A percentile compares a stretch with the other conserved stretches of the same genome.
These are phyloP conservation scores for Fraxinus sp. DNA, from an alignment of 305 asterid species.

Conservation along the genomic window DNA sequence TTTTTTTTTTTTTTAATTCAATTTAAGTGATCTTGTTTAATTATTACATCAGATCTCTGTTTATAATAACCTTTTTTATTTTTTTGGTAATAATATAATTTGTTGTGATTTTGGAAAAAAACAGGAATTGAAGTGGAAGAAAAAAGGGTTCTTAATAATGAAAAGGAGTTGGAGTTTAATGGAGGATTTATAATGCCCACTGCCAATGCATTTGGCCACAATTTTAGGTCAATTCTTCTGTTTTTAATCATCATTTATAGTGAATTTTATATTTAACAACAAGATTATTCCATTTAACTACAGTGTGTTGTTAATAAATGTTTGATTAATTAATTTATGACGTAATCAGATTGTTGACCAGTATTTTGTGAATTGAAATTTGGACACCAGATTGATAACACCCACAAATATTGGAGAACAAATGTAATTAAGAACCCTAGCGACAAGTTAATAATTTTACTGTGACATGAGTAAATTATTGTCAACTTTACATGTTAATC, in stretches of 20 bases:
- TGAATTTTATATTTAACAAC: background rate
- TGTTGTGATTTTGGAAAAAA: background rate
- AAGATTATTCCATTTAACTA: background rate
- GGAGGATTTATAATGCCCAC: conserved; percentile 65
- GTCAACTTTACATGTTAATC: background rate
- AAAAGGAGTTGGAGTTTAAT: conserved; percentile 37
- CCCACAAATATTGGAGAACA: background rate
- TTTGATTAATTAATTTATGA: background rate
- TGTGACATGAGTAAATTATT: background rate
- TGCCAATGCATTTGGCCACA: conserved; percentile 73
- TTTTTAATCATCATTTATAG: background rate
- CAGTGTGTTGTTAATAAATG: background rate
- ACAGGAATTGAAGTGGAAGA: conserved; percentile 48
- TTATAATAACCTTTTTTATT: background rate
- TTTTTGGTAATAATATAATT: background rate
- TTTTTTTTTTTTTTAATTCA: background rate
- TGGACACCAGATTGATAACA: background rate
- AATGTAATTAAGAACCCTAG: background rate
- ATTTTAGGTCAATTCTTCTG: conserved; percentile 47
- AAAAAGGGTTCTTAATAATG: conserved; percentile 28
- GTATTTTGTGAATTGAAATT: background rate
- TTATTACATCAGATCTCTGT: background rate
- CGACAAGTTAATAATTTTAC: background rate
- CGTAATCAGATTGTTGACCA: background rate
- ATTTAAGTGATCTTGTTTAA: background rate